phyloP scores from a whole-genome alignment of 768 basidiomycete genomes.

The Coprinopsis strossmayeri region DNA sequence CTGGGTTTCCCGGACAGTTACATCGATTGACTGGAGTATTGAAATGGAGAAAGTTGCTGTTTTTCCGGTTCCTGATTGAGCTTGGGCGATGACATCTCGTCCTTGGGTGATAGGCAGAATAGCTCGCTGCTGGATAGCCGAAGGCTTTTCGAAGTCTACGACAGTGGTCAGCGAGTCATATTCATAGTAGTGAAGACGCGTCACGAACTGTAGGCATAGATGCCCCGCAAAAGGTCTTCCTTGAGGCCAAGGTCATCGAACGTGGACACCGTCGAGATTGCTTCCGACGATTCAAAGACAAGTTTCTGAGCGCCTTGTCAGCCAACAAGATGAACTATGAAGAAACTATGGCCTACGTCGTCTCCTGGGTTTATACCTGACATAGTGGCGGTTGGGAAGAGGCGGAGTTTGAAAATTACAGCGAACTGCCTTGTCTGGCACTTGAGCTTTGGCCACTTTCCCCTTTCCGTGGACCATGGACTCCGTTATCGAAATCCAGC shows the following conservation, averaged over 20 bases:
- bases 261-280: constrained; percentile 81
- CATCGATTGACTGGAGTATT: constrained; percentile 96
- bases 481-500: constrained; percentile 88
- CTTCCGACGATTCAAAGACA: constrained; percentile 92
- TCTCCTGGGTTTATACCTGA: constrained; percentile 80
- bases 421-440: background rate
- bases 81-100: constrained; percentile 97
- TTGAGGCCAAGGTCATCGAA: constrained; percentile 90
- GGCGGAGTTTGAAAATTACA: constrained; percentile 51
- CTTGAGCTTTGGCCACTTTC: background rate
- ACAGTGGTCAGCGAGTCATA: background rate
- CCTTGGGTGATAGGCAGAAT: constrained; percentile 95
- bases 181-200: background rate
- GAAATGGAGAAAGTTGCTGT: constrained; percentile 98
- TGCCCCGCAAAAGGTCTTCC: constrained; percentile 91
- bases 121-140: constrained; percentile 97
- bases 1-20: constrained; percentile 90
- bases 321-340: constrained; percentile 1
- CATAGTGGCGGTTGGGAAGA: constrained; percentile 49
- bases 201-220: constrained; percentile 91
- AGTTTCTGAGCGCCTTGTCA: constrained; percentile 57
- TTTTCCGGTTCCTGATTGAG: constrained; percentile 99
- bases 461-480: constrained; percentile 84
- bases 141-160: constrained; percentile 91
- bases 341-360: constrained; percentile 47